Conservation (phyloP, 148 eudicot species). For the Dianthus caryophyllus region DNA sequence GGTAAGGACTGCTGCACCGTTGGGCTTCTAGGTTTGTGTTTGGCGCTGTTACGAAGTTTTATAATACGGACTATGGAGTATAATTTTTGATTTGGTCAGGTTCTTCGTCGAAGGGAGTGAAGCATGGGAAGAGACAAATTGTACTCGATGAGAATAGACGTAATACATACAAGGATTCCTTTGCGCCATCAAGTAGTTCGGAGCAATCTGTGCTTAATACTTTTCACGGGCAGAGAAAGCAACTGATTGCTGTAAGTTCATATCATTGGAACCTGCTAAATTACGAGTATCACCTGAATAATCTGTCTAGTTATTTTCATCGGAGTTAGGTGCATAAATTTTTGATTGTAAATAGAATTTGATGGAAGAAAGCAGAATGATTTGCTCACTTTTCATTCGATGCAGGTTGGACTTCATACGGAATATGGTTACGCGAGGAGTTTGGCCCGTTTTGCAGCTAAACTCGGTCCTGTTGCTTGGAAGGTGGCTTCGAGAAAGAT, state of each 20-base stretch:
- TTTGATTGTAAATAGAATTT: too few relatives aligned
- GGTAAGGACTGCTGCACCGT: constrained; percentile 30
- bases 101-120: constrained; percentile 54
- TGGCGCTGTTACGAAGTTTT: background rate
- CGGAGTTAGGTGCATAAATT: too few relatives aligned
- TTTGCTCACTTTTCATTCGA: background rate
- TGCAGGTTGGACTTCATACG: constrained; percentile 67
- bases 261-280: constrained; percentile 1
- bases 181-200: constrained; percentile 29
- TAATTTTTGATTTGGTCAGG: constrained; percentile 32
- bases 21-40: background rate
- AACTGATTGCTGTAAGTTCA: constrained; percentile 56
- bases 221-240: constrained; percentile 49
- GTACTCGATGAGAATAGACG: constrained; percentile 69
- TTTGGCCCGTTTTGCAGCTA: constrained; percentile 77
- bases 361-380: too few relatives aligned
- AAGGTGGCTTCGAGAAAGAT: constrained; percentile 66
- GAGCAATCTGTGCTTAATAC: constrained; percentile 43
- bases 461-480: constrained; percentile 88
- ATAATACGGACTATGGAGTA: too few relatives aligned
- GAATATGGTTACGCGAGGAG: constrained; percentile 86
- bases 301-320: background rate
- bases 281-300: background rate
- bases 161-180: constrained; percentile 50
- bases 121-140: constrained; percentile 64